Evolutionary conservation across 148 eudicot species (phyloP).

Genomic region (Hydrangea macrophylla): DNA sequence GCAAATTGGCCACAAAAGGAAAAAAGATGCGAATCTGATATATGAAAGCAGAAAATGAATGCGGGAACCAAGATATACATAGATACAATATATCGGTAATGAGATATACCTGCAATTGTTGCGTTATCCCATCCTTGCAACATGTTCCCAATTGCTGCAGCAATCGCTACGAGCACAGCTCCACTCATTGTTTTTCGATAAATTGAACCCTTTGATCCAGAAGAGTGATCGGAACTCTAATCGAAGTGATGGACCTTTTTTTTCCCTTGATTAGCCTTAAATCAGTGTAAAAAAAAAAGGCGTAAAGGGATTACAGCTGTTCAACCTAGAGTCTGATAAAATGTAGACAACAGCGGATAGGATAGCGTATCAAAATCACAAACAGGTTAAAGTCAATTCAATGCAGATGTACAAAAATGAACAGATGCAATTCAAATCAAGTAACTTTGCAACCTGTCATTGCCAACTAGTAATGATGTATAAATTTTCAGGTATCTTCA

Average conservation of each 20-base stretch:
- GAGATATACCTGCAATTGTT: constrained; percentile 78
- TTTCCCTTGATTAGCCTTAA: neutral
- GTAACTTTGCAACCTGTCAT: neutral
- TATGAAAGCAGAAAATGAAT: neutral
- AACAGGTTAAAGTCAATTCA: neutral
- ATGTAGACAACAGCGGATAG: neutral
- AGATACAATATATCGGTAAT: neutral
- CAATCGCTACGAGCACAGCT: constrained; percentile 78
- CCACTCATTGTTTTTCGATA: constrained; percentile 53
- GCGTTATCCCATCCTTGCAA: constrained; percentile 99
- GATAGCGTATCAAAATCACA: neutral
- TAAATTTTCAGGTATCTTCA: no score
- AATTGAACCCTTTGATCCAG: constrained; percentile 12
- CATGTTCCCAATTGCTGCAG: constrained; percentile 91
- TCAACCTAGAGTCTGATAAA: neutral
- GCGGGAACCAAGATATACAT: neutral
- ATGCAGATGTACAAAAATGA: neutral
- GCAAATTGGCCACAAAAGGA: no score
- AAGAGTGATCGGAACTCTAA: neutral
- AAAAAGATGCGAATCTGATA: no score
- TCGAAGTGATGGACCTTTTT: neutral
- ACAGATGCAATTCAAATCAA: neutral
- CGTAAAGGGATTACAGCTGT: neutral
- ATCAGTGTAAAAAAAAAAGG: neutral
- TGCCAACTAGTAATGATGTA: neutral